phyloP scores from a whole-genome alignment of 768 basidiomycete genomes.

The Amanita fuliginea region DNA sequence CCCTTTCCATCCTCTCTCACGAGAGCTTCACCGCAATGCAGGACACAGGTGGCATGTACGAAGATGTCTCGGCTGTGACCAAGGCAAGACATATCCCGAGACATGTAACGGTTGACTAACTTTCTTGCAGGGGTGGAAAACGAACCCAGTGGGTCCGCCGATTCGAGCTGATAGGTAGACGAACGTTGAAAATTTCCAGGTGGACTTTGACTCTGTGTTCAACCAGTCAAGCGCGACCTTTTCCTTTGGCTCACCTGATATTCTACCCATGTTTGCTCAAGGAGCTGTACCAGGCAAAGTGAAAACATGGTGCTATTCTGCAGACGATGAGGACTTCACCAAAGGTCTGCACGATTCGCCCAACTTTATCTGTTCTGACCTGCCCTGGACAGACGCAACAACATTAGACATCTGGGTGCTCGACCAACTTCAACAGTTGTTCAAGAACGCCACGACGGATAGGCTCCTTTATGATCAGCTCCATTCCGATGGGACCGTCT shows the following conservation, averaged over 20 bases:
- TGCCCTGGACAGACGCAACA: conserved; percentile 49
- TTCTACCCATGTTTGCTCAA: conserved; percentile 78
- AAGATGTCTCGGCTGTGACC: conserved; percentile 81
- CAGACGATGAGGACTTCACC: conserved; percentile 77
- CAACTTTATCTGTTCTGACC: neutral
- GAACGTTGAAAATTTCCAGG: conserved; percentile 22
- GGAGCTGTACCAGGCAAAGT: conserved; percentile 65
- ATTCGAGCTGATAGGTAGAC: neutral
- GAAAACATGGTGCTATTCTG: conserved; percentile 64
- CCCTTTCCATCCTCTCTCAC: neutral
- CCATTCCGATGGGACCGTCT: conserved; percentile 49
- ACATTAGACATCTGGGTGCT: conserved; percentile 71
- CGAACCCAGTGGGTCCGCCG: conserved; percentile 51
- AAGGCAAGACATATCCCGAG: conserved; percentile 35
- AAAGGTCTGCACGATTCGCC: conserved; percentile 36
- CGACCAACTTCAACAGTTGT: conserved; percentile 48
- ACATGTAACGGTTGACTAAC: conserved; percentile 3
- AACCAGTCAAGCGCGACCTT: conserved; percentile 72
- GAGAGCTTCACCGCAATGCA: neutral
- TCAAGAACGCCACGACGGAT: conserved; percentile 54
- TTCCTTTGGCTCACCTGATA: conserved; percentile 83
- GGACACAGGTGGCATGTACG: conserved; percentile 68
- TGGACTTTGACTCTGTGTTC: conserved; percentile 84
- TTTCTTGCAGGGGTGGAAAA: conserved; percentile 63
- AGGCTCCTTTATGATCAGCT: conserved; percentile 37